phyloP scores from a whole-genome alignment of 1,284 basidiomycete species.

The Ustanciosporium gigantosporum region DNA sequence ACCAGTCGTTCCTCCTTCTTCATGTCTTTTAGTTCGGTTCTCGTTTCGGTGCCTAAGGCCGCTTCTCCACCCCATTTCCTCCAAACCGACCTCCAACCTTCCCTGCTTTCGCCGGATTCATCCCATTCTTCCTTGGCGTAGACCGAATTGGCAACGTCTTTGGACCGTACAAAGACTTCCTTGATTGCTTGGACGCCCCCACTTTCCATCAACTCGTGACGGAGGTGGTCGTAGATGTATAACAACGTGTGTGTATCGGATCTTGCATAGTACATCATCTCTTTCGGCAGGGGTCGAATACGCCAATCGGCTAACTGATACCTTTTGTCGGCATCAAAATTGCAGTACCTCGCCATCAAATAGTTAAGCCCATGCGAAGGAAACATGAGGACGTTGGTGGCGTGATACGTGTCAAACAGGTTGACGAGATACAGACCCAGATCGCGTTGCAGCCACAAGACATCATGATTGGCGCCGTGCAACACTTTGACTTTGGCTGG shows the following conservation, averaged over 20 bases:
- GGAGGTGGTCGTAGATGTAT: slow-evolving; percentile 89
- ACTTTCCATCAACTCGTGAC: slow-evolving; percentile 72
- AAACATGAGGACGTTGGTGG: slow-evolving; percentile 74
- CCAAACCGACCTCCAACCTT: slow-evolving; percentile 56
- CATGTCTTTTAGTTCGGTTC: slow-evolving; percentile 32
- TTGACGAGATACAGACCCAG: slow-evolving; percentile 92
- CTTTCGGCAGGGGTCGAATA: slow-evolving; percentile 80
- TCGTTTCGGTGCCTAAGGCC: slow-evolving; percentile 36
- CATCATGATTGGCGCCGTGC: slow-evolving; percentile 91
- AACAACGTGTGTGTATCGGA: slow-evolving; percentile 94
- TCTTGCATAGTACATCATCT: slow-evolving; percentile 89
- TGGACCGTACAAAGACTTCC: slow-evolving; percentile 50
- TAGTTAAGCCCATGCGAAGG: slow-evolving; percentile 80
- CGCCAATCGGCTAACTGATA: slow-evolving; percentile 98
- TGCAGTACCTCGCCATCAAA: slow-evolving; percentile 85
- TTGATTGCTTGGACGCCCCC: slow-evolving; percentile 62
- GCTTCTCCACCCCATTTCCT: slow-evolving; percentile 62
- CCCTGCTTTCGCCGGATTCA: slow-evolving; percentile 41
- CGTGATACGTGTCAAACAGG: slow-evolving; percentile 94
- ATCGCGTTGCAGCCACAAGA: slow-evolving; percentile 94
- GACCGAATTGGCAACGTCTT: slow-evolving; percentile 45
- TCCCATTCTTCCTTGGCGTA: slow-evolving; percentile 61
- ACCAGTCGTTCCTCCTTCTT: slow-evolving; percentile 67
- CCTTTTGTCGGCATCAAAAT: slow-evolving; percentile 89
- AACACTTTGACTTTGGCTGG: slow-evolving; percentile 78